Conservation (phyloP, 2,329 filamentous ascomycete species). For the Fusarium euwallaceae region DNA sequence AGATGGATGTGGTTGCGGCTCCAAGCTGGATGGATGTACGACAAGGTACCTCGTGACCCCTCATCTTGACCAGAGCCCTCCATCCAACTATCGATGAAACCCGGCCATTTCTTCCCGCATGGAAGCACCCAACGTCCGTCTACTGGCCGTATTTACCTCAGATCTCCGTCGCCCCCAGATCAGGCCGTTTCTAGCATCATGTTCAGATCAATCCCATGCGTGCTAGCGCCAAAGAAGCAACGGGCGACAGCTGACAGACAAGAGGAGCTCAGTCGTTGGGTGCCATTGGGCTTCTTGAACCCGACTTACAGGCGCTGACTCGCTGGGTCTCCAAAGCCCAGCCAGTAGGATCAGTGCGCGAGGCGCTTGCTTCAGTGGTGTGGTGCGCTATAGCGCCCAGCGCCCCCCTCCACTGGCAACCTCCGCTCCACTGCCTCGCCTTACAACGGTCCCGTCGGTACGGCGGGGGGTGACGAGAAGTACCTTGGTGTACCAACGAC, state of each 20-base stretch:
- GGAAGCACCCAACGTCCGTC: not conserved
- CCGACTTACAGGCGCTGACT: conserved; percentile 50
- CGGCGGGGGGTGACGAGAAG: not conserved
- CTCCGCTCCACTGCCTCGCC: conserved; percentile 31
- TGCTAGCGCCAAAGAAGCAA: conserved; percentile 34
- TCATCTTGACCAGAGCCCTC: conserved; percentile 19
- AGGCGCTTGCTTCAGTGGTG: conserved; percentile 54
- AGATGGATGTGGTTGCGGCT: conserved; percentile 30
- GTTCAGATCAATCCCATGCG: conserved; percentile 11
- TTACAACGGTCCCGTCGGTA: conserved; percentile 5
- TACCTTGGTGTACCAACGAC: conserved; percentile 30
- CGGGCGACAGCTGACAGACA: conserved; percentile 18
- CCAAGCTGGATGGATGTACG: conserved; percentile 6
- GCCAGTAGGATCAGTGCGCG: conserved; percentile 52
- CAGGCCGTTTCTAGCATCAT: conserved; percentile 14
- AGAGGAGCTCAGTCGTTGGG: conserved; percentile 4
- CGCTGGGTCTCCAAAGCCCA: conserved; percentile 39
- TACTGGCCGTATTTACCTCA: conserved; percentile 1
- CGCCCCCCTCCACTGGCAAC: conserved; percentile 21
- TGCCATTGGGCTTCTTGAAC: conserved; percentile 33
- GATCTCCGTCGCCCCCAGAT: conserved; percentile 20
- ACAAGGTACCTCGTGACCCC: conserved; percentile 25
- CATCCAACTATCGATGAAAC: conserved; percentile 20
- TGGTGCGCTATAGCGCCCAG: conserved; percentile 44
- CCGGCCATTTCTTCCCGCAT: not conserved